Evolutionary conservation across 257 asterid genomes (phyloP).

Genomic region (Solanum etuberosum): DNA sequence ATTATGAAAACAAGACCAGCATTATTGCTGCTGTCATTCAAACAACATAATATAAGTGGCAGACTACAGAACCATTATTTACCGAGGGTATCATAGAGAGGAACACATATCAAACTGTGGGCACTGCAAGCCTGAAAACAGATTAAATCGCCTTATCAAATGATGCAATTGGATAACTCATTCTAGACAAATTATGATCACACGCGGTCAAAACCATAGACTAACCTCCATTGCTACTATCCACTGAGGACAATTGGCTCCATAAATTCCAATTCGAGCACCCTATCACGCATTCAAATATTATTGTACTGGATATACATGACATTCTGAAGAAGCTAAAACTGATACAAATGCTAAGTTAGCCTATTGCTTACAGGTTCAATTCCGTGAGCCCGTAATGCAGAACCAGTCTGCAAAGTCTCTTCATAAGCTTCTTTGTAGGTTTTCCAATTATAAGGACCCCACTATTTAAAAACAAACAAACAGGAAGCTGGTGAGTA

Average conservation of each 20-base stretch:
- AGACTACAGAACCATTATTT: slow-evolving; percentile 3
- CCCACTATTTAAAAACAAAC: slow-evolving; percentile 47
- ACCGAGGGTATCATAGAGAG: slow-evolving; percentile 95
- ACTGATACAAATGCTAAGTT: not conserved
- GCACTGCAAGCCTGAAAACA: slow-evolving; percentile 70
- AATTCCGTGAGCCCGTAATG: slow-evolving; percentile 56
- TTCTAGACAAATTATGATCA: not conserved
- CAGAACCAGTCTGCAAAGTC: slow-evolving; percentile 59
- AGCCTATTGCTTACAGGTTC: slow-evolving; percentile 51
- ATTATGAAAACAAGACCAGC: not conserved
- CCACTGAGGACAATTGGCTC: slow-evolving; percentile 96
- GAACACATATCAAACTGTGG: slow-evolving; percentile 77
- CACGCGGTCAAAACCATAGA: not conserved
- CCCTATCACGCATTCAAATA: slow-evolving; percentile 31
- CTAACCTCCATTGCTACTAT: slow-evolving; percentile 92
- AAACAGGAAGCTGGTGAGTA: not conserved
- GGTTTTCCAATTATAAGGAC: slow-evolving; percentile 77
- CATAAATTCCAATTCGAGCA: slow-evolving; percentile 79
- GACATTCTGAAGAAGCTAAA: not conserved
- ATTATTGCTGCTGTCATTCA: not conserved
- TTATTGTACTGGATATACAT: too few species aligned
- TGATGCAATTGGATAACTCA: not conserved
- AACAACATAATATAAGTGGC: not conserved
- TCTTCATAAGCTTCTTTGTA: slow-evolving; percentile 69
- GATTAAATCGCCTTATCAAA: not conserved